These are phyloP conservation scores for Coemansia aciculifera DNA, from an alignment of 192 early-diverging fungal species.

Conservation along the genomic window DNA sequence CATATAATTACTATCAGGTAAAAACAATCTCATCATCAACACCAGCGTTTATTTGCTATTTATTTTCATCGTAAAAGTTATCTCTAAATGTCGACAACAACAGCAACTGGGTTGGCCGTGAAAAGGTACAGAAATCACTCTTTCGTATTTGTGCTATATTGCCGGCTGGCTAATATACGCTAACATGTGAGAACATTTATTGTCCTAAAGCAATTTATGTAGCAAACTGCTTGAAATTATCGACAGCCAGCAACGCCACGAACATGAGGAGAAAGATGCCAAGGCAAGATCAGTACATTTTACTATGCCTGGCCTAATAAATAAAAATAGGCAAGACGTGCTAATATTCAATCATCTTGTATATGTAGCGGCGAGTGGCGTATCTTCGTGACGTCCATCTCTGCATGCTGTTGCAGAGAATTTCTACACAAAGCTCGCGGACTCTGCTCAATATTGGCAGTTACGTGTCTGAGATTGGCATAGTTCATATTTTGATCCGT, in stretches of 20 bases:
- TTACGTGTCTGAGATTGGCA: constrained; percentile 15
- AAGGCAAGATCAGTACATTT: constrained; percentile 16
- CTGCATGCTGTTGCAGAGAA: constrained; percentile 28
- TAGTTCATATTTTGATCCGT: constrained; percentile 16
- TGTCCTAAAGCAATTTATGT: background rate
- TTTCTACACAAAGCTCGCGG: background rate
- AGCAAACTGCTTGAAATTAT: constrained; percentile 33
- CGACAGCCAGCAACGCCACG: constrained; percentile 18
- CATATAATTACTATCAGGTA: background rate
- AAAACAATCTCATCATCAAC: no score
- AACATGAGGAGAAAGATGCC: constrained; percentile 11
- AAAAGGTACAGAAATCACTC: background rate
- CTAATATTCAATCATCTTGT: background rate
- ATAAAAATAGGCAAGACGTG: background rate
- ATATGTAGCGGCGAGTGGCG: constrained; percentile 22
- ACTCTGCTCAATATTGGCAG: constrained; percentile 14
- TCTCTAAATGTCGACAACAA: no score
- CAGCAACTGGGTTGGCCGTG: background rate
- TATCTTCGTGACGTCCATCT: constrained; percentile 44
- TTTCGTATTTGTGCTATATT: background rate
- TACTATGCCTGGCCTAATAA: background rate
- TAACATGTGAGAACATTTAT: background rate
- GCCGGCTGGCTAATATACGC: background rate
- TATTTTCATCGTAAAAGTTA: no score
- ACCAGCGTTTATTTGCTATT: background rate